phyloP scores from a whole-genome alignment of 73 alveolate genomes.

The Paramecium sexaurelia region DNA sequence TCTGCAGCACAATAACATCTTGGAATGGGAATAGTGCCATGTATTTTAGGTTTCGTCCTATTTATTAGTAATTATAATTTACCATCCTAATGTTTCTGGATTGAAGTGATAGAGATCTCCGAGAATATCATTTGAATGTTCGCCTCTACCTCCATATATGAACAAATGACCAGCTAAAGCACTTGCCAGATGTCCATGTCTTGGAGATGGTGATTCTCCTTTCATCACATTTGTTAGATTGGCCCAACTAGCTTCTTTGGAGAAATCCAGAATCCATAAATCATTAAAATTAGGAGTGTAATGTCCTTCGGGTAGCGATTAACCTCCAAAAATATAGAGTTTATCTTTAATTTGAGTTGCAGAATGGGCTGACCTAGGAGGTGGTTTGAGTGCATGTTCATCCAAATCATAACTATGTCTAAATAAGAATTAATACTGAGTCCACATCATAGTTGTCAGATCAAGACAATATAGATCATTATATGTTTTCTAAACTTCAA shows the following conservation, averaged over 20 bases:
- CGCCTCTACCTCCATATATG: slow-evolving; percentile 70
- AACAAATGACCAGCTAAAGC: background rate
- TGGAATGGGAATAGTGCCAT: slow-evolving; percentile 64
- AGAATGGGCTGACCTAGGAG: slow-evolving; percentile 69
- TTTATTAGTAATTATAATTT: background rate
- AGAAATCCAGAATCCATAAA: slow-evolving; percentile 64
- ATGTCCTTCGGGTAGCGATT: background rate
- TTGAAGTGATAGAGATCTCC: slow-evolving; percentile 59
- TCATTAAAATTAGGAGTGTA: slow-evolving; percentile 49
- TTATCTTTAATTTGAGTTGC: slow-evolving; percentile 62
- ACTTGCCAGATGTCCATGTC: slow-evolving; percentile 63
- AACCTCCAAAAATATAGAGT: slow-evolving; percentile 71
- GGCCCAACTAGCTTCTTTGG: slow-evolving; percentile 48
- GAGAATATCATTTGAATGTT: slow-evolving; percentile 3
- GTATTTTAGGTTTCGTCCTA: slow-evolving; percentile 63
- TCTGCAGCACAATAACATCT: slow-evolving; percentile 67
- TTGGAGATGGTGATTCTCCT: slow-evolving; percentile 68
- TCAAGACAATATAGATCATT: slow-evolving; percentile 71
- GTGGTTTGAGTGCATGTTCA: slow-evolving; percentile 55
- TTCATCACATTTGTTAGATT: slow-evolving; percentile 27
- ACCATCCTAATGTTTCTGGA: slow-evolving; percentile 59
- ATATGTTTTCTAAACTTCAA: slow-evolving; percentile 58
- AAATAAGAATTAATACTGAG: slow-evolving; percentile 20
- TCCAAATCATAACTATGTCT: background rate
- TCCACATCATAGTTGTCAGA: slow-evolving; percentile 71